A percentile compares a stretch with the other conserved stretches of the same genome.
Conservation (phyloP, 164 flowering plant species). For the Paratinospora sagittata region DNA sequence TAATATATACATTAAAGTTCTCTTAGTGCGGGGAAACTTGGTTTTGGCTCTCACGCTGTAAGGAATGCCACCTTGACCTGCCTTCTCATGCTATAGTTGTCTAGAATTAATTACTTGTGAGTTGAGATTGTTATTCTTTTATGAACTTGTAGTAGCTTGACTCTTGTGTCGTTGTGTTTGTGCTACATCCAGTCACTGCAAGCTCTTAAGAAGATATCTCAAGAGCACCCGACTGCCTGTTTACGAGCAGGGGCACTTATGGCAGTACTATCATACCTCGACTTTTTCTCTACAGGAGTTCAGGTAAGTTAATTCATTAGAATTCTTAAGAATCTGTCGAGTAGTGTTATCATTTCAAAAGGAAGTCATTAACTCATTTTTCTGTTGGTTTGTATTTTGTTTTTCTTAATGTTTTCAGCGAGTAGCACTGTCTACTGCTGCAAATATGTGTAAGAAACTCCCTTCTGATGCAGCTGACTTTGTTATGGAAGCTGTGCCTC, state of each 20-base stretch:
- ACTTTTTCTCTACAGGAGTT: slow-evolving; percentile 98
- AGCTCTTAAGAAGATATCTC: slow-evolving; percentile 96
- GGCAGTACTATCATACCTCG: slow-evolving; percentile 96
- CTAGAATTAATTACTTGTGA: not conserved
- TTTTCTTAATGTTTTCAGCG: slow-evolving; percentile 39
- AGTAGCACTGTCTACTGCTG: slow-evolving; percentile 96
- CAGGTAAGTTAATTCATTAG: slow-evolving; percentile 43
- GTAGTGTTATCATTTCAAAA: not conserved
- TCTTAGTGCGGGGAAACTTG: no score
- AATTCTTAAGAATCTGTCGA: not conserved
- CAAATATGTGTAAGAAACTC: slow-evolving; percentile 98
- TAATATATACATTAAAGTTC: not conserved
- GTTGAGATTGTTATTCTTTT: not conserved
- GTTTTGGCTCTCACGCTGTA: not conserved
- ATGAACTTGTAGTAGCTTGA: not conserved
- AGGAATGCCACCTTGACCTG: not conserved
- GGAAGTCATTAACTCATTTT: not conserved
- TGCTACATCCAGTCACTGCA: slow-evolving; percentile 71
- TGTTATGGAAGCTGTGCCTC: slow-evolving; percentile 98
- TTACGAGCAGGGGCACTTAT: slow-evolving; percentile 96
- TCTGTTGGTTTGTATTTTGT: not conserved
- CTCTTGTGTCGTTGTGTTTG: not conserved
- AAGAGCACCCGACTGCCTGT: slow-evolving; percentile 99
- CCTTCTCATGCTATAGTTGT: not conserved
- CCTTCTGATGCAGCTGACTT: slow-evolving; percentile 99